Evolutionary conservation across 108 stramenopile species (phyloP).

Genomic region (Mediolabrus comicus): DNA sequence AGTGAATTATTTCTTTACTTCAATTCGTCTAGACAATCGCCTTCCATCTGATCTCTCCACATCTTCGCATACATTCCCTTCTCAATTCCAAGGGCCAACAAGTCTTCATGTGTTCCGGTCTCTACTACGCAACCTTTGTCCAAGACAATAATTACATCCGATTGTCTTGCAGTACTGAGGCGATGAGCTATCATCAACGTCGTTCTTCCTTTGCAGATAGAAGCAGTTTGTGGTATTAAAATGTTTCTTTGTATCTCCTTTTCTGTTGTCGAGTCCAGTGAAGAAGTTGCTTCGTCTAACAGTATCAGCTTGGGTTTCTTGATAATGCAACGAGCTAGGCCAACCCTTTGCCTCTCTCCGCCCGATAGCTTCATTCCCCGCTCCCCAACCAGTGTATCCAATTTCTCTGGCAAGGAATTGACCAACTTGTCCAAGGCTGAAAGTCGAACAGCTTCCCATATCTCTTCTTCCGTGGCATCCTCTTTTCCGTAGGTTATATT

Average conservation of each 20-base stretch:
- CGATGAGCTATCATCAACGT: conserved; percentile 81
- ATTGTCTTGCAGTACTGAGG: conserved; percentile 62
- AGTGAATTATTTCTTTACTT: too few species aligned
- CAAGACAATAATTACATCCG: conserved; percentile 68
- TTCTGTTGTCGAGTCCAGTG: conserved; percentile 82
- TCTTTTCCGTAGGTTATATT: conserved; percentile 65
- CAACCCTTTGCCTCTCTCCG: conserved; percentile 82
- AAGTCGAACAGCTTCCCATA: conserved; percentile 37
- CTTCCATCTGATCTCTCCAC: conserved; percentile 47
- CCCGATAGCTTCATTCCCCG: conserved; percentile 82
- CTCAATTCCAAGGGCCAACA: conserved; percentile 20
- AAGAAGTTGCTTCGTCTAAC: conserved; percentile 84
- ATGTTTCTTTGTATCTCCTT: conserved; percentile 40
- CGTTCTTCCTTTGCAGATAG: conserved; percentile 47
- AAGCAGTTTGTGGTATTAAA: conserved; percentile 37
- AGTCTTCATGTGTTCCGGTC: conserved; percentile 50
- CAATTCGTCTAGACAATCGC: conserved; percentile 25
- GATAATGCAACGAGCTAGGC: conserved; percentile 68
- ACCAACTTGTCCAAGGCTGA: conserved; percentile 47
- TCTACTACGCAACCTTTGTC: conserved; percentile 44
- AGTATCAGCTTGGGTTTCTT: conserved; percentile 59
- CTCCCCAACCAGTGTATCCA: conserved; percentile 82
- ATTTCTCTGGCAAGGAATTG: conserved; percentile 55
- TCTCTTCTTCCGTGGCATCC: conserved; percentile 56
- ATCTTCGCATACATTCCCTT: conserved; percentile 45